These are phyloP conservation scores for Petunia secreta DNA, from an alignment of 257 asterid species.

Conservation along the genomic window DNA sequence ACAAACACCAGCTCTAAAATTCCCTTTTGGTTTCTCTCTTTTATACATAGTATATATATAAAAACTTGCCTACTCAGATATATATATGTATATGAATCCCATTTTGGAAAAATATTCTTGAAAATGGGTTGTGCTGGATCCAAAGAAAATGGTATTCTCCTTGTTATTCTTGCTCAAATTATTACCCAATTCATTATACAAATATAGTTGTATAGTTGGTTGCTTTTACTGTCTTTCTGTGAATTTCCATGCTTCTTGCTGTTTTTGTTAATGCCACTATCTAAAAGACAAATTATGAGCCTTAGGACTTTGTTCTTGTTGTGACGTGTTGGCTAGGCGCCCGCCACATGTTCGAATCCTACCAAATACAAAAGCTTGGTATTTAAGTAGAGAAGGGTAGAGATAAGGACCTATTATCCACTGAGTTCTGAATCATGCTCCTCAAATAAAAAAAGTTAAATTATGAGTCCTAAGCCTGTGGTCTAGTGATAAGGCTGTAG, in stretches of 20 bases:
- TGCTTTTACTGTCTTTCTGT: not conserved
- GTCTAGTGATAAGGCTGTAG: too few species aligned
- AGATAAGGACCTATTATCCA: too few species aligned
- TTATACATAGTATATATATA: not conserved
- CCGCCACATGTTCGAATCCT: too few species aligned
- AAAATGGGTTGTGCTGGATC: constrained; percentile 26
- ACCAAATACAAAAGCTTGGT: too few species aligned
- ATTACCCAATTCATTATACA: not conserved
- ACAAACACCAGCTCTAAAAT: constrained; percentile 1
- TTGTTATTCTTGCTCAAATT: not conserved
- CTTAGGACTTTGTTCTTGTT: too few species aligned
- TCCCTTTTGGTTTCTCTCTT: not conserved
- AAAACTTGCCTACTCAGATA: not conserved
- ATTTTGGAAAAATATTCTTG: not conserved
- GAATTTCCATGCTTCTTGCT: not conserved
- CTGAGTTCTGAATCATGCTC: too few species aligned
- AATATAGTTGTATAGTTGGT: not conserved
- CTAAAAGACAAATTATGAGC: too few species aligned
- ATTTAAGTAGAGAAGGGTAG: too few species aligned
- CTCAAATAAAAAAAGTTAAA: too few species aligned
- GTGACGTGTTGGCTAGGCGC: too few species aligned
- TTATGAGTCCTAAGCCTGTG: too few species aligned
- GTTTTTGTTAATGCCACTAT: too few species aligned
- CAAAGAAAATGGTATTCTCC: constrained; percentile 16
- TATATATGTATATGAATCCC: not conserved